Evolutionary conservation across 2,329 filamentous ascomycete species (phyloP).

Genomic region (Cordyceps javanica): DNA sequence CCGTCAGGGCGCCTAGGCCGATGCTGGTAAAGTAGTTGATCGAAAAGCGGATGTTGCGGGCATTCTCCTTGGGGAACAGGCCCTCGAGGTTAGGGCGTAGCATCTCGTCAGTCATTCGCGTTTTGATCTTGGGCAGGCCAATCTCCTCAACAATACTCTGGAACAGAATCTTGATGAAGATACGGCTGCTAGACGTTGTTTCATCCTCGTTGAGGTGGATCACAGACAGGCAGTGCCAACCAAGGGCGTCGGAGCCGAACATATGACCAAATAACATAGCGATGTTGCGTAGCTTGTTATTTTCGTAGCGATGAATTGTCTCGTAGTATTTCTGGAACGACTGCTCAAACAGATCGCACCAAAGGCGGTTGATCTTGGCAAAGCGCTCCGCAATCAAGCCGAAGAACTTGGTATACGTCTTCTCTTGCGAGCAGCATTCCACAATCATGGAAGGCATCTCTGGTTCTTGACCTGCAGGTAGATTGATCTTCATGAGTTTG

Average conservation of each 20-base stretch:
- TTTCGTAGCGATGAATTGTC: slow-evolving; percentile 95
- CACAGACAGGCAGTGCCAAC: slow-evolving; percentile 81
- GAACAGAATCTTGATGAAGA: slow-evolving; percentile 97
- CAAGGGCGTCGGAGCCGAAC: slow-evolving; percentile 79
- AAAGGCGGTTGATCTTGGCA: slow-evolving; percentile 90
- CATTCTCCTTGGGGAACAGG: slow-evolving; percentile 83
- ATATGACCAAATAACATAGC: slow-evolving; percentile 92
- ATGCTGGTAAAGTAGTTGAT: slow-evolving; percentile 99
- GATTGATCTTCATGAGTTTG: slow-evolving; percentile 90
- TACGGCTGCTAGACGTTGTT: slow-evolving; percentile 91
- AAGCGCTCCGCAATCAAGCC: slow-evolving; percentile 91
- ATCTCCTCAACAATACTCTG: slow-evolving; percentile 85
- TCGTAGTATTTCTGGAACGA: slow-evolving; percentile 92
- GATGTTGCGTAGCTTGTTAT: slow-evolving; percentile 89
- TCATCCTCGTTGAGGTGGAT: slow-evolving; percentile 95
- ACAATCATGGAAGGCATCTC: slow-evolving; percentile 96
- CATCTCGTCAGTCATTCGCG: slow-evolving; percentile 70
- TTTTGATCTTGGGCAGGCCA: slow-evolving; percentile 73
- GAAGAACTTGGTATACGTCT: slow-evolving; percentile 96
- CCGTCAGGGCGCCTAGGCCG: slow-evolving; percentile 88
- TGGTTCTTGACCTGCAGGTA: slow-evolving; percentile 78
- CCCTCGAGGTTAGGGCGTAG: slow-evolving; percentile 74
- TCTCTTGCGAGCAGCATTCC: slow-evolving; percentile 93
- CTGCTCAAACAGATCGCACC: slow-evolving; percentile 88
- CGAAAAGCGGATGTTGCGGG: slow-evolving; percentile 87